phyloP scores from a whole-genome alignment of 2,329 filamentous ascomycete species.

The Alternaria arbusti region DNA sequence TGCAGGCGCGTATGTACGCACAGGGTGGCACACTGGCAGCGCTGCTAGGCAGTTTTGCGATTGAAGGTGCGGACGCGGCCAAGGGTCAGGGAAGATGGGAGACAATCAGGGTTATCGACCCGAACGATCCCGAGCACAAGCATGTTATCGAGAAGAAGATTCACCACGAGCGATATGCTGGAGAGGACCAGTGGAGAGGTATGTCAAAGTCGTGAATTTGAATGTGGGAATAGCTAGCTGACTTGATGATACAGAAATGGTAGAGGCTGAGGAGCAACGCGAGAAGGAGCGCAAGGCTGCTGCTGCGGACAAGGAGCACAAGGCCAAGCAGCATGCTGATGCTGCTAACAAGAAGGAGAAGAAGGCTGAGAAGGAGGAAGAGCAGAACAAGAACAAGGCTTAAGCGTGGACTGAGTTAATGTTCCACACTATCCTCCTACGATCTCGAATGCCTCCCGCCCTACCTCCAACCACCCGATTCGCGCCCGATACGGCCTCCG shows the following conservation, averaged over 20 bases:
- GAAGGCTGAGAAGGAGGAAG: slow-evolving; percentile 23
- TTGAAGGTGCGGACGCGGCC: slow-evolving; percentile 81
- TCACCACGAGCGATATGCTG: slow-evolving; percentile 84
- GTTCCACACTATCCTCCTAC: not conserved
- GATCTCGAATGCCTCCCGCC: not conserved
- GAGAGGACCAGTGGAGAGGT: slow-evolving; percentile 94
- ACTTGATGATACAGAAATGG: slow-evolving; percentile 69
- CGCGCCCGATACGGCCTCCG: not conserved
- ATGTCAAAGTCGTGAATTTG: slow-evolving; percentile 20
- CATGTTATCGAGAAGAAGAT: slow-evolving; percentile 84
- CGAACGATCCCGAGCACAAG: slow-evolving; percentile 82
- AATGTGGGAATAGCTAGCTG: slow-evolving; percentile 13
- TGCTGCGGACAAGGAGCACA: slow-evolving; percentile 20
- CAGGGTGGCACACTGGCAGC: slow-evolving; percentile 88
- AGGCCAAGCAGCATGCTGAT: slow-evolving; percentile 22
- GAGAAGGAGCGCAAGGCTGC: slow-evolving; percentile 58
- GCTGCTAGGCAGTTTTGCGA: slow-evolving; percentile 78
- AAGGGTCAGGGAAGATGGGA: slow-evolving; percentile 81
- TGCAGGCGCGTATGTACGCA: slow-evolving; percentile 93
- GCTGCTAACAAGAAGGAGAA: slow-evolving; percentile 33
- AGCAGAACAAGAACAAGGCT: slow-evolving; percentile 28
- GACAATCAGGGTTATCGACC: slow-evolving; percentile 80
- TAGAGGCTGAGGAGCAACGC: slow-evolving; percentile 75
- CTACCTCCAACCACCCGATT: not conserved
- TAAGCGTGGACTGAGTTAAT: not conserved